These are phyloP conservation scores for Butyriboletus loyo DNA, from an alignment of 768 basidiomycete species.

Conservation along the genomic window DNA sequence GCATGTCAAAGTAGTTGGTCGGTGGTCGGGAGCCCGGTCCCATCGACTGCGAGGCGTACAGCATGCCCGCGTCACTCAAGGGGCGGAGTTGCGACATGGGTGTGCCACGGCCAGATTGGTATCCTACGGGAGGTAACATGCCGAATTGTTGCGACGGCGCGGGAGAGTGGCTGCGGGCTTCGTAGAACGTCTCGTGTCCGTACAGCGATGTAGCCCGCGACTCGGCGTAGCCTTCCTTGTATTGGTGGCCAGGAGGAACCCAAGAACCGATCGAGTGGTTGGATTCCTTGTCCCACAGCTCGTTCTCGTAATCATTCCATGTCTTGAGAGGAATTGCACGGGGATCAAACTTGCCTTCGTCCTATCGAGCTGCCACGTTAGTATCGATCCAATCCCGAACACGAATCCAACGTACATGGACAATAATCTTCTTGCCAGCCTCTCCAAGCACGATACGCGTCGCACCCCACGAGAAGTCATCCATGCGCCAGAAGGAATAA, in stretches of 20 bases:
- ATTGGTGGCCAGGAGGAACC: constrained; percentile 73
- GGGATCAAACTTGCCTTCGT: constrained; percentile 97
- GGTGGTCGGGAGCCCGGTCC: constrained; percentile 65
- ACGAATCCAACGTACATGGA: constrained; percentile 63
- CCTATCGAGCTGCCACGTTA: constrained; percentile 43
- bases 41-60: constrained; percentile 62
- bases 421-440: constrained; percentile 90
- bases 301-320: constrained; percentile 96
- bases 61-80: constrained; percentile 31
- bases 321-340: constrained; percentile 90
- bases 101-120: constrained; percentile 76
- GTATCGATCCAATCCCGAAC: constrained; percentile 1
- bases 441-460: constrained; percentile 94
- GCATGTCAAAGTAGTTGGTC: constrained; percentile 76
- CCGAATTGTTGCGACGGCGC: constrained; percentile 63
- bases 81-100: constrained; percentile 49
- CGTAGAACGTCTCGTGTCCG: constrained; percentile 85
- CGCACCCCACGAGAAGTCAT: constrained; percentile 95
- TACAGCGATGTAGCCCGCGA: constrained; percentile 79
- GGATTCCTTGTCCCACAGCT: constrained; percentile 96
- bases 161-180: constrained; percentile 70
- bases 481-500: constrained; percentile 98
- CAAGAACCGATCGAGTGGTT: constrained; percentile 94
- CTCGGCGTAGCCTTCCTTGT: constrained; percentile 73
- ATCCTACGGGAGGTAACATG: constrained; percentile 57